phyloP scores from a whole-genome alignment of 345 rosid species.

The Pistacia atlantica region DNA sequence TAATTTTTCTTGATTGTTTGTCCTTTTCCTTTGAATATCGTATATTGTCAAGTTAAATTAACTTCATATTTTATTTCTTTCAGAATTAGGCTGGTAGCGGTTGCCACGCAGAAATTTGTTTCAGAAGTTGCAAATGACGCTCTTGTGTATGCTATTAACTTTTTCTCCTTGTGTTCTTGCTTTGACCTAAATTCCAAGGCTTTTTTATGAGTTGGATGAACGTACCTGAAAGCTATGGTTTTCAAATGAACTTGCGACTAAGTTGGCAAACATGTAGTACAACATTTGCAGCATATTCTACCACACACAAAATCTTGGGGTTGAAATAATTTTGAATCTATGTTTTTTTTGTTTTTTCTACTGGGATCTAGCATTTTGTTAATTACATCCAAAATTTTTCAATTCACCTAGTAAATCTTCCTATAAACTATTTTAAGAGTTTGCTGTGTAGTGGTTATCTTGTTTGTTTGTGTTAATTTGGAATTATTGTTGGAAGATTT shows the following conservation, averaged over 20 bases:
- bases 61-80: constrained; percentile 16
- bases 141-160: constrained; percentile 58
- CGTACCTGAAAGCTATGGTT: not conserved
- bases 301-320: not conserved
- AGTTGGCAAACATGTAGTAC: not conserved
- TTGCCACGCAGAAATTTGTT: constrained; percentile 96
- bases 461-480: not conserved
- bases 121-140: constrained; percentile 93
- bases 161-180: not conserved
- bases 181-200: not conserved
- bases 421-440: not conserved
- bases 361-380: not conserved
- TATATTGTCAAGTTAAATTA: constrained; percentile 6
- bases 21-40: not conserved
- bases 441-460: not conserved
- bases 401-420: too few relatives aligned
- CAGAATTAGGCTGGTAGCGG: constrained; percentile 90
- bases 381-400: not conserved
- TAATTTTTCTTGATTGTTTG: not conserved
- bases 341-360: not conserved
- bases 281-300: too few relatives aligned
- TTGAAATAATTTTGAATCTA: not conserved
- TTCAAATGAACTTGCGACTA: not conserved
- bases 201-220: not conserved
- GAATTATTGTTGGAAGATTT: not conserved